Conservation (phyloP, 2,329 filamentous ascomycete species). For the Lizonia empirigonia region DNA sequence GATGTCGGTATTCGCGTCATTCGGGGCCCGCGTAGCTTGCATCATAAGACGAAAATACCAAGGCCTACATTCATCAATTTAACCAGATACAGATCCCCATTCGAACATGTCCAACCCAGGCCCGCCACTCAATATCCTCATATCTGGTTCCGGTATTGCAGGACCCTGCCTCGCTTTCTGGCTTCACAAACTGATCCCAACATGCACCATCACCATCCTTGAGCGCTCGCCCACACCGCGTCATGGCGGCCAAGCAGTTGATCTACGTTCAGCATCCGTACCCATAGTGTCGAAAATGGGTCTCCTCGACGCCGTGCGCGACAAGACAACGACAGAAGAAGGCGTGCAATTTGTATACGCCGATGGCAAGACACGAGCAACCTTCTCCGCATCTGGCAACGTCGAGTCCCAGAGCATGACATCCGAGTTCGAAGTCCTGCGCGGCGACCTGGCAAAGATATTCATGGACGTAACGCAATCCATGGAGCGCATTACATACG, state of each 20-base stretch:
- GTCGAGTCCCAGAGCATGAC: slow-evolving; percentile 50
- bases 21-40: not conserved
- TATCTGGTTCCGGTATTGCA: slow-evolving; percentile 41
- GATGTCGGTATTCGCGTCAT: not conserved
- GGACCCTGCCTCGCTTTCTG: slow-evolving; percentile 56
- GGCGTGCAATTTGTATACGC: slow-evolving; percentile 53
- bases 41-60: no score
- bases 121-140: slow-evolving; percentile 29
- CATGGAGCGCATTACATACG: slow-evolving; percentile 35
- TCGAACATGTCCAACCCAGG: not conserved
- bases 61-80: no score
- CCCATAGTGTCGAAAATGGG: slow-evolving; percentile 60
- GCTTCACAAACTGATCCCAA: slow-evolving; percentile 49
- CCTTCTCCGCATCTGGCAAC: slow-evolving; percentile 46
- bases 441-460: slow-evolving; percentile 60
- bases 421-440: slow-evolving; percentile 65
- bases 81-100: no score
- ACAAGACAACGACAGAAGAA: slow-evolving; percentile 53
- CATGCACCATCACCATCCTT: slow-evolving; percentile 47
- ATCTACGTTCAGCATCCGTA: slow-evolving; percentile 59
- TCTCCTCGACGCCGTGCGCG: slow-evolving; percentile 51
- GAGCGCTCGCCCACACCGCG: slow-evolving; percentile 53
- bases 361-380: slow-evolving; percentile 30
- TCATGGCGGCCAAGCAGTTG: slow-evolving; percentile 59
- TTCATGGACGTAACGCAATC: slow-evolving; percentile 53